Evolutionary conservation across 345 rosid species (phyloP), one percentile per base, ranked within the genome.

Genomic region (Anacardium occidentale): DNA sequence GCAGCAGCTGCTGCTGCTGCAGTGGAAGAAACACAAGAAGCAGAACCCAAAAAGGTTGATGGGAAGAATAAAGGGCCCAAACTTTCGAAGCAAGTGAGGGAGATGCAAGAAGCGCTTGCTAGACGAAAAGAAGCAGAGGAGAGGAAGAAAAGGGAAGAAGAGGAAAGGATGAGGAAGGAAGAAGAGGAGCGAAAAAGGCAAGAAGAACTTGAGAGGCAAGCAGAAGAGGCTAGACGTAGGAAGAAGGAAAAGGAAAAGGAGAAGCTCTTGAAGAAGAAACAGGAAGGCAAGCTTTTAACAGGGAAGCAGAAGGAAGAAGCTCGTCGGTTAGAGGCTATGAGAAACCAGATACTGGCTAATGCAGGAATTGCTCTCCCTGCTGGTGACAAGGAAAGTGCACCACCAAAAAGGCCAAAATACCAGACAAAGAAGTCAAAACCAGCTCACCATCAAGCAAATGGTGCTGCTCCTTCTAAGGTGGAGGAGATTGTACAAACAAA

Each of bases 271-370:
- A 91, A 83, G 89, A 95, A 91, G 89, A 95, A 88, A 81, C 92
- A 73, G 77, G 99, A 95, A 70, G 99, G 99, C 37, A 92, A 79
- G 75, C 83, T 90, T 72, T 89, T 95, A 73, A 91, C 99, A 14
- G 93, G 88, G 50, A 95, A 86, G 81, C 98, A 95, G 81, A 95
- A 92, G 86, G 86, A 75, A 77, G 98, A 92, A 80, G 96, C 96
- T 56, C 92, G 83, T 10, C 90, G 97, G 72, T 74, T 73, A 73
- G 98, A 91, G 90, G 96, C 92, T 58, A 87, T 88, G 86, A 89
- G 94, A 80, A 88, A 88, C 50, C 98, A 89, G 78, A 70, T 95
- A 70, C 83, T 91, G 78, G 89, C 89, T 75, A 84, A 78, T 78
- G 76, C 79, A 7, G 88, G 79, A 50, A 64, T 84, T 55, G 78